Base-by-base conservation (phyloP, 2,329 filamentous ascomycete genomes). In the Fusarium dimerum region DNA sequence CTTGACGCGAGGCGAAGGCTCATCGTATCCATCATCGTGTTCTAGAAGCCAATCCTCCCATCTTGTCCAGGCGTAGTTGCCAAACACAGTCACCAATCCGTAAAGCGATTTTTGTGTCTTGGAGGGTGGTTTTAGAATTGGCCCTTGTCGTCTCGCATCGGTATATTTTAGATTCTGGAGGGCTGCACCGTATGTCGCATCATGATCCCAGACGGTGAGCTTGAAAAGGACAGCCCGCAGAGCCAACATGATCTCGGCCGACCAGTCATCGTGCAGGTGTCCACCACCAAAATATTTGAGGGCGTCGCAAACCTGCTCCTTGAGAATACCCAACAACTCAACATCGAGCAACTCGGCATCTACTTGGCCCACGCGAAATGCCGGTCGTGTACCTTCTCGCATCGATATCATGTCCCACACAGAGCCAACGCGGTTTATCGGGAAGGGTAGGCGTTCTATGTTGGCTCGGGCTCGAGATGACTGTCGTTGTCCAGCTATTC, bases 311-410 rank as follows among this genome's bases (percentile, higher is more conserved):
- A 94, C 90, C 73, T 99, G 93, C 6, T 82, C 84, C 68, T 89
- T 92, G 53, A 99, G 77, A 59, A 97, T 80, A n/a, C 84, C 83
- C 20, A 97, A 79, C 43, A 99, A 79, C 75, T 97, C 94, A 68
- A 96, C 91, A 71, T 99, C 94, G 16, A 99, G 81, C 45, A 99
- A 78, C 71, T 97, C 94, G 38, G 94, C 92, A 71, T 99, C 94
- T 41, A 97, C 90, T 74, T 99, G 94, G 29, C 93, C 92, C 29
- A 99, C 94, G 48, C 94, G 87, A 70, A 96, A 97, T 11, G 90
- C 87, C 6, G 94, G 93, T 15, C 85, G 79, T 20, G 89, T 93
- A 42, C 91, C 90, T 67, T 92, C 86, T 54, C 89, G 85, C 6
- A 88, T 86, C 39, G 83, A 84, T 40, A 93, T 75, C 5, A 81